A percentile compares a stretch with the other conserved stretches of the same genome.
These are phyloP conservation scores for Aspergillus proliferans DNA, from an alignment of 2,329 filamentous ascomycete species.

Conservation along the genomic window DNA sequence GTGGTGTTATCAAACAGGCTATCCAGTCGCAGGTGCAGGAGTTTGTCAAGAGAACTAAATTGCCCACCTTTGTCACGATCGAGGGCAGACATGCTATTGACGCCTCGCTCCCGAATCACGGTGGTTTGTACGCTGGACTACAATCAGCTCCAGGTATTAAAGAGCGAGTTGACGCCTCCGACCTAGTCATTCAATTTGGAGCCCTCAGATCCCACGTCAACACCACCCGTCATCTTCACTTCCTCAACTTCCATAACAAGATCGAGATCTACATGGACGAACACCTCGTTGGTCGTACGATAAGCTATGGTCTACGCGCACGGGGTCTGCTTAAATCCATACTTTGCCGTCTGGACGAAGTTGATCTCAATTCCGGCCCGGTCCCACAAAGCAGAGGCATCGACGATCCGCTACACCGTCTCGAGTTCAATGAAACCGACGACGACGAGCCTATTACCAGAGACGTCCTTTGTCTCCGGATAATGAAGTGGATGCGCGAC, in stretches of 20 bases:
- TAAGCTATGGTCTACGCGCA: background rate
- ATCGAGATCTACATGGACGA: background rate
- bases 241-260: background rate
- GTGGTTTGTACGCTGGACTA: background rate
- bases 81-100: background rate
- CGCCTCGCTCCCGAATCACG: background rate
- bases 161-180: background rate
- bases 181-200: background rate
- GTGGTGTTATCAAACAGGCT: background rate
- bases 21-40: background rate
- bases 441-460: background rate
- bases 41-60: background rate
- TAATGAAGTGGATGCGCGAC: background rate
- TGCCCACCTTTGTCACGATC: background rate
- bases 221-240: background rate
- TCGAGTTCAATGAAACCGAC: background rate
- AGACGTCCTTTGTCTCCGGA: background rate
- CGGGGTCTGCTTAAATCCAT: background rate
- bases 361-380: background rate
- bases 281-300: background rate
- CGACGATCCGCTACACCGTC: background rate
- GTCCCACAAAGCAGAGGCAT: background rate
- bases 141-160: background rate
- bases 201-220: background rate
- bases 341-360: background rate